A percentile compares a stretch with the other conserved stretches of the same genome.
Conservation (phyloP, 345 rosid genomes). For the Gossypium sturtianum region DNA sequence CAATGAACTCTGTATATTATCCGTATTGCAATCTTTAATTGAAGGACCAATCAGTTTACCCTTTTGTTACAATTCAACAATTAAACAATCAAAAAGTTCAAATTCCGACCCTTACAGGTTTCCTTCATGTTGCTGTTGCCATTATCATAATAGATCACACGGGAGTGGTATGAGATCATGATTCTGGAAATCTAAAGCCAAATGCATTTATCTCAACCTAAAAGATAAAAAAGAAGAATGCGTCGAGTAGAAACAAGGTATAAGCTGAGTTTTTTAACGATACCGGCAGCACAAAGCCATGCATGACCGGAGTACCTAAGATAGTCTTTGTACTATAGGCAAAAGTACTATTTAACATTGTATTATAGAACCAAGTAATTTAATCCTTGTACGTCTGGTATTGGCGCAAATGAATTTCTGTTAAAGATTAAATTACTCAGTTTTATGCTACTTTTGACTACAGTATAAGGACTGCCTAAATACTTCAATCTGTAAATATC, state of each 20-base stretch:
- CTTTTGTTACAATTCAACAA: background rate
- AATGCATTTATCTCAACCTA: conserved; percentile 2
- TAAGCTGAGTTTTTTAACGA: no score
- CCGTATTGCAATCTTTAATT: background rate
- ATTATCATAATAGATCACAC: background rate
- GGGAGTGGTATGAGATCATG: background rate
- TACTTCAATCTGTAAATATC: background rate
- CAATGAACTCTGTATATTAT: background rate
- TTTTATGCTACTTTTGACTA: no score
- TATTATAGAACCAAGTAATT: no score
- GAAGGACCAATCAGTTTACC: background rate
- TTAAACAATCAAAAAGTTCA: background rate
- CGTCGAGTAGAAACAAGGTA: background rate
- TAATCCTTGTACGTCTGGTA: no score
- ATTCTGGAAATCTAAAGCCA: background rate
- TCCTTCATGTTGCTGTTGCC: background rate
- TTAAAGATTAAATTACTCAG: no score
- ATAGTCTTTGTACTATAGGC: no score
- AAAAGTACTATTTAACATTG: no score
- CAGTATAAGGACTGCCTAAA: background rate
- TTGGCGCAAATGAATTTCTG: no score
- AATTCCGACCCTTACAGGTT: background rate
- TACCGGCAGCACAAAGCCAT: no score
- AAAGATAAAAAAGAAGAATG: background rate
- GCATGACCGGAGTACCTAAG: no score